Base-by-base conservation (phyloP, 306 rosid genomes). In the Alnus rubra region DNA sequence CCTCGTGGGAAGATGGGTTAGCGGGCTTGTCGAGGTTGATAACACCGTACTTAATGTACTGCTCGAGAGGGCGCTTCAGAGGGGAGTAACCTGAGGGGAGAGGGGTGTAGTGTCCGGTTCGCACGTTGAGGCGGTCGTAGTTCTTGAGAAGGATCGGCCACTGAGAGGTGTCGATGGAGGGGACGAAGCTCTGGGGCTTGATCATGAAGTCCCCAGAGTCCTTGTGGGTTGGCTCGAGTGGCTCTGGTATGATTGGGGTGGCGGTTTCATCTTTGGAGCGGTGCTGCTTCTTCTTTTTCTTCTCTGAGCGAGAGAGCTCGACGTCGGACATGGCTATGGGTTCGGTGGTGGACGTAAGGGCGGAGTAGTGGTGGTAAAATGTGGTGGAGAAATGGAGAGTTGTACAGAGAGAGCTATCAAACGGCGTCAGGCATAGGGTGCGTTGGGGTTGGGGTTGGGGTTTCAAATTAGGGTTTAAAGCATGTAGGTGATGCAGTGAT, bases 141-240 rank as follows among this genome's bases (percentile, higher is more conserved):
- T 92, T 92, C 76, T 92, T 92, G 23, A 92, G 91, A n/a, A 92
- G 97, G 31, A 92, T 89, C 0, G 96, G 97, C 97, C 97, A 92
- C 23, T 92, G 88, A 11, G 88, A 92, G 12, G 96, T 89, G 51
- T 92, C 96, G 15, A 92, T 72, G 19, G 97, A 14, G 5, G 96
- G 93, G 60, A 92, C 88, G 74, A 78, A 79, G 73, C 85, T 88
- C 71, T 89, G 91, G 0, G 97, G 97, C 64, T 90, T 92, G 79
- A 92, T 92, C 89, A 91, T 71, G 81, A 81, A 91, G 56, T 88
- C 87, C 6, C 67, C 31, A 51, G 83, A 81, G 7, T 63, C 82
- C 55, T 85, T 74, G 74, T 4, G 81, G 6, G 81, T 49, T 19
- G 82, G 81, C 2, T 73, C 86, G 50, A 56, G 19, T 0, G 77